These are phyloP conservation scores for Phycomyces blakesleeanus DNA, from an alignment of 192 early-diverging fungal genomes.

Conservation along the genomic window DNA sequence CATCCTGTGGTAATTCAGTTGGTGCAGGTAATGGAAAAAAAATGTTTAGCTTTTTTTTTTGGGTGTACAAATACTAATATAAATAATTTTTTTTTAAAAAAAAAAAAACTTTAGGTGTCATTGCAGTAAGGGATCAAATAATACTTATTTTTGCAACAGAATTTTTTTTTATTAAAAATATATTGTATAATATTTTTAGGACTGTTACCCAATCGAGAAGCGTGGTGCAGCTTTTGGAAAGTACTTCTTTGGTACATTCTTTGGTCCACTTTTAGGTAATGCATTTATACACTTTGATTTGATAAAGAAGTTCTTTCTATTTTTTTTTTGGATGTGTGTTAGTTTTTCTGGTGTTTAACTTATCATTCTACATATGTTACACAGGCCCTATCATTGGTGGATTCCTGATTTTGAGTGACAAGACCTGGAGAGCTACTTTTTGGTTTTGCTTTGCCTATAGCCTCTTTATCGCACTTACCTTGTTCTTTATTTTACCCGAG, in stretches of 20 bases:
- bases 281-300: too few species aligned
- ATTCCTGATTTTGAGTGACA: constrained; percentile 31
- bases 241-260: constrained; percentile 21
- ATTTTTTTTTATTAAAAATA: background rate
- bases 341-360: background rate
- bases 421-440: constrained; percentile 42
- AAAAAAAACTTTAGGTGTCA: background rate
- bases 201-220: constrained; percentile 19
- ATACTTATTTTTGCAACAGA: background rate
- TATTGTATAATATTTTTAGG: background rate
- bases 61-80: too few species aligned
- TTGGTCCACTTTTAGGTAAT: constrained; percentile 22
- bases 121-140: constrained; percentile 4
- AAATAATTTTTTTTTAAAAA: background rate
- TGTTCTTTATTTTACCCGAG: constrained; percentile 46
- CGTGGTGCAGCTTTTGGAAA: constrained; percentile 25
- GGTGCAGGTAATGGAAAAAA: constrained; percentile 42
- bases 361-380: background rate
- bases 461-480: constrained; percentile 27
- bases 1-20: constrained; percentile 35
- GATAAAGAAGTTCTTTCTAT: too few species aligned
- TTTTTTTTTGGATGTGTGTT: too few species aligned
- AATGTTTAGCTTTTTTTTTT: too few species aligned
- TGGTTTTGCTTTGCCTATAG: constrained; percentile 41
- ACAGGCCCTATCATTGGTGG: constrained; percentile 41